Conservation (phyloP, 177 flowering plant species). For the Telopea speciosissima region DNA sequence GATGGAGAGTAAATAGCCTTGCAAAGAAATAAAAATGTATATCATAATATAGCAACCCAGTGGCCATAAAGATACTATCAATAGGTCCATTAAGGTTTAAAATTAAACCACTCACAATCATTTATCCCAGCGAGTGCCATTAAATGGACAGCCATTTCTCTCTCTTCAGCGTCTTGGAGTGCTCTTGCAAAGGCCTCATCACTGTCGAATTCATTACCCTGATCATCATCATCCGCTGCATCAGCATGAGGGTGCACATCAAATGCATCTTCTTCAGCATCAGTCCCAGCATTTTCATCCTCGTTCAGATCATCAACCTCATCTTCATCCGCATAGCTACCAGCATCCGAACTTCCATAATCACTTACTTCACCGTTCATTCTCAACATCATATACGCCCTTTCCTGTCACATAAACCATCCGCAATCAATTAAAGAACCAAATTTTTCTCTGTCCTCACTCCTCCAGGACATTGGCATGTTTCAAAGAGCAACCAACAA, state of each 20-base stretch:
- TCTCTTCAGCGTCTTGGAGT: slow-evolving; percentile 86
- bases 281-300: slow-evolving; percentile 29
- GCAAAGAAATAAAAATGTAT: too few species aligned
- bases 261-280: slow-evolving; percentile 55
- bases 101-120: slow-evolving; percentile 46
- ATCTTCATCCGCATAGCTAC: slow-evolving; percentile 47
- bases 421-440: slow-evolving; percentile 1
- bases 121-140: slow-evolving; percentile 61
- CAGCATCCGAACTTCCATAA: slow-evolving; percentile 61
- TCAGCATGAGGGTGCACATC: slow-evolving; percentile 52
- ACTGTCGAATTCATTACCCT: slow-evolving; percentile 42
- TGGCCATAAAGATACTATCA: too few species aligned
- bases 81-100: not conserved
- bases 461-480: not conserved
- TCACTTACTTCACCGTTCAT: slow-evolving; percentile 58
- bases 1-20: too few species aligned
- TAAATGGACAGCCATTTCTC: slow-evolving; percentile 72
- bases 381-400: slow-evolving; percentile 80
- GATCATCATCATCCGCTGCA: slow-evolving; percentile 25
- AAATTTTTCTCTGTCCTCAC: too few species aligned
- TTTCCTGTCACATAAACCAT: slow-evolving; percentile 43
- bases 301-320: slow-evolving; percentile 34
- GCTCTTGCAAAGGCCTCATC: slow-evolving; percentile 92
- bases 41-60: too few species aligned
- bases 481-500: not conserved